Conservation (phyloP, 1,139 yeast species). For the Suhomyces bokatorum region DNA sequence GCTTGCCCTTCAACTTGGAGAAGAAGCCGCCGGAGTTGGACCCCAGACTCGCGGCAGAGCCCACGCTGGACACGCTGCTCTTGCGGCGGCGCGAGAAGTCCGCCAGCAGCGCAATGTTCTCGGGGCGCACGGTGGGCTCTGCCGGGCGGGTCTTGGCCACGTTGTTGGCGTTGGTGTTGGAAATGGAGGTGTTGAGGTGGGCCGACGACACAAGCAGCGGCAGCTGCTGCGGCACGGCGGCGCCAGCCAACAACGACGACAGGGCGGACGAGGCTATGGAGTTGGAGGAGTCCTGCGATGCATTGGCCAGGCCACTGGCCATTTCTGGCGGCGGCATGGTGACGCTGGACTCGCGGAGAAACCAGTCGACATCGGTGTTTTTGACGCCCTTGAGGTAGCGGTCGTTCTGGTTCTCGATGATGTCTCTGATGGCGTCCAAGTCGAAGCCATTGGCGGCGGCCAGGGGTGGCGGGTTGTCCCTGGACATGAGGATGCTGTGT, state of each 20-base stretch:
- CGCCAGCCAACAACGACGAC: not conserved
- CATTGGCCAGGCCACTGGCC: not conserved
- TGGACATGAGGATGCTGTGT: constrained; percentile 1
- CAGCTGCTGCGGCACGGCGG: not conserved
- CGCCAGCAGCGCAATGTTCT: constrained; percentile 17
- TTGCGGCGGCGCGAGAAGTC: constrained; percentile 16
- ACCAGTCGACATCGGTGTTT: constrained; percentile 50
- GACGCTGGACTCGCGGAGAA: constrained; percentile 38
- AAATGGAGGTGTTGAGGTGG: constrained; percentile 33
- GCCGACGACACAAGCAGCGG: not conserved
- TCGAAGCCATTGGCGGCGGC: constrained; percentile 12
- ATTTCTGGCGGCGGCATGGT: constrained; percentile 6
- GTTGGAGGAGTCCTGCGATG: not conserved
- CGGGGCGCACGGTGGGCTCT: constrained; percentile 37
- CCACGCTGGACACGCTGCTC: constrained; percentile 22
- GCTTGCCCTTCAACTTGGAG: constrained; percentile 39
- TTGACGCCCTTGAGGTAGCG: constrained; percentile 30
- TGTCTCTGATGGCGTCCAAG: constrained; percentile 16
- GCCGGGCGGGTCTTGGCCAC: constrained; percentile 38
- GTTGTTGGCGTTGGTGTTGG: constrained; percentile 37
- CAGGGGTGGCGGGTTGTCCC: not conserved
- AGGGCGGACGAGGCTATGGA: not conserved
- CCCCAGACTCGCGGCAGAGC: constrained; percentile 18
- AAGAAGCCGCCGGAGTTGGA: constrained; percentile 34
- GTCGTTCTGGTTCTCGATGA: constrained; percentile 16